phyloP scores from a whole-genome alignment of 2,329 filamentous ascomycete species.

The Parastagonospora avenae region DNA sequence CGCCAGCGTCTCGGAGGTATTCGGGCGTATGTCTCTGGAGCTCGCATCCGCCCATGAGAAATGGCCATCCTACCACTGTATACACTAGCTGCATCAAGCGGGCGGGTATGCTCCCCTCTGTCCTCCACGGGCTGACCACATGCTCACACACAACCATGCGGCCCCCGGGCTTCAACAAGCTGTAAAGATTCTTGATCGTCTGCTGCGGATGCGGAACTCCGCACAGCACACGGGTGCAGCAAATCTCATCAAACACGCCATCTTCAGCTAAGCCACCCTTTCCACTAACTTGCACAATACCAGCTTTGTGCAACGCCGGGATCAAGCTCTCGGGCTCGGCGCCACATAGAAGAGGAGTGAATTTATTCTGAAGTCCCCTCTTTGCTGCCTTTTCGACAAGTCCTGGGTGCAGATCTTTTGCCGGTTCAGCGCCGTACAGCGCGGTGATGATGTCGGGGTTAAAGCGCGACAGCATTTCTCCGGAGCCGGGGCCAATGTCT shows the following conservation, averaged over 20 bases:
- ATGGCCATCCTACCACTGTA: conserved; percentile 55
- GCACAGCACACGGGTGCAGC: conserved; percentile 61
- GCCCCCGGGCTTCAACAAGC: conserved; percentile 60
- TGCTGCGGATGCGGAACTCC: conserved; percentile 56
- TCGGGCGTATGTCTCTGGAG: conserved; percentile 56
- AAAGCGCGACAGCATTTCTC: conserved; percentile 57
- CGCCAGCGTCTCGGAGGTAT: conserved; percentile 51
- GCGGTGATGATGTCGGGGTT: conserved; percentile 48
- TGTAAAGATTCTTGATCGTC: conserved; percentile 55
- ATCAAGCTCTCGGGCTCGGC: conserved; percentile 55
- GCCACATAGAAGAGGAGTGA: conserved; percentile 56
- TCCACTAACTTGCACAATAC: conserved; percentile 39
- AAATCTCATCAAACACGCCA: conserved; percentile 60
- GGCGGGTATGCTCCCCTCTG: conserved; percentile 52
- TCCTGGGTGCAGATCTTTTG: conserved; percentile 52
- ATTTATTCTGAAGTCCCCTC: conserved; percentile 53
- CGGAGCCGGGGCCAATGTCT: conserved; percentile 57
- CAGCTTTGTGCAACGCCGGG: conserved; percentile 51
- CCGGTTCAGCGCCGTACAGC: conserved; percentile 63
- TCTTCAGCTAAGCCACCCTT: conserved; percentile 27
- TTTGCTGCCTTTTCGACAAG: conserved; percentile 50
- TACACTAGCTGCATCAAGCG: conserved; percentile 54
- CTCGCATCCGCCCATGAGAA: conserved; percentile 59
- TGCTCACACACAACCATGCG: conserved; percentile 62
- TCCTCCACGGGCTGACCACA: conserved; percentile 58